Conservation (phyloP, 495 filamentous ascomycete species). For the Aspergillus funiculosus region DNA sequence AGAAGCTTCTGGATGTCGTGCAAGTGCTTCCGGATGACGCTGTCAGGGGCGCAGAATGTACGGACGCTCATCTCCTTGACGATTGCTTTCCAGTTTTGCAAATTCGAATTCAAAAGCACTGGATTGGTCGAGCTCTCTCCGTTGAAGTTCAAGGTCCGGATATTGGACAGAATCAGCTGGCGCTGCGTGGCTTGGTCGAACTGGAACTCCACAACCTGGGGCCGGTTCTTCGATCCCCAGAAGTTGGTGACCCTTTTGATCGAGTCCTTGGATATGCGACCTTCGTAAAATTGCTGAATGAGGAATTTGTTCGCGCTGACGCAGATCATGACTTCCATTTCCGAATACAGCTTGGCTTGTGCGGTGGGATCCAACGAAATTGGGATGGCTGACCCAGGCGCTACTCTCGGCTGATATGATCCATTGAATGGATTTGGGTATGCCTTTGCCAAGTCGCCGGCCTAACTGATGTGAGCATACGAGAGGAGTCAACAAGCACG, state of each 20-base stretch:
- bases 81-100: conserved; percentile 48
- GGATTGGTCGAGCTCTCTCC: conserved; percentile 36
- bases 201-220: conserved; percentile 50
- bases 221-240: conserved; percentile 49
- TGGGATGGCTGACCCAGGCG: conserved; percentile 24
- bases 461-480: conserved; percentile 14
- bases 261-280: conserved; percentile 42
- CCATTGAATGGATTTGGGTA: conserved; percentile 13
- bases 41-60: conserved; percentile 52
- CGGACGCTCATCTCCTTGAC: conserved; percentile 48
- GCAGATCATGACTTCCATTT: conserved; percentile 51
- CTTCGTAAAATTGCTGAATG: conserved; percentile 38
- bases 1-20: conserved; percentile 48
- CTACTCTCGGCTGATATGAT: conserved; percentile 13
- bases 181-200: conserved; percentile 54
- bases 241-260: conserved; percentile 39
- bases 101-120: conserved; percentile 40
- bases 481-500: neutral
- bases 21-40: conserved; percentile 49
- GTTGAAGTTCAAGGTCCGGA: conserved; percentile 44
- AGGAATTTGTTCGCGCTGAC: conserved; percentile 48
- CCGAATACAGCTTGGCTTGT: conserved; percentile 50
- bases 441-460: conserved; percentile 20
- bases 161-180: conserved; percentile 46
- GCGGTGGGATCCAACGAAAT: conserved; percentile 41